Evolutionary conservation across 257 asterid species (phyloP).

Genomic region (Solanum corneliomulleri): DNA sequence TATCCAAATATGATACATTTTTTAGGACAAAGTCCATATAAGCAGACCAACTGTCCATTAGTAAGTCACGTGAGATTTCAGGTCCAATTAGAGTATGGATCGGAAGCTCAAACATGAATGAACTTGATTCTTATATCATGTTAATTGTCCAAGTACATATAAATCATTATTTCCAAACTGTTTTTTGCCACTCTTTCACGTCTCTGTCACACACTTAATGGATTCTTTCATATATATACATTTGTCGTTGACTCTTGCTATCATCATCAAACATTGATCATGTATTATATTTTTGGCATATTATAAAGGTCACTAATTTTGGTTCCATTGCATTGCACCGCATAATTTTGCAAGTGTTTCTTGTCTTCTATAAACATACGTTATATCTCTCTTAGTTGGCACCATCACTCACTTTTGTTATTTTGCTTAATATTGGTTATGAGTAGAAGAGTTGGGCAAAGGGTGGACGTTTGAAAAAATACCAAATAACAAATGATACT

Average conservation of each 20-base stretch:
- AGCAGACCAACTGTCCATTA: neutral
- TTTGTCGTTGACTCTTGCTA: neutral
- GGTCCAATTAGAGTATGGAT: neutral
- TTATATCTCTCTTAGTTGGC: neutral
- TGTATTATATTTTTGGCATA: neutral
- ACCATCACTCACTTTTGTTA: too few relatives aligned
- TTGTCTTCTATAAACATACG: neutral
- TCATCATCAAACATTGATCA: neutral
- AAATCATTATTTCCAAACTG: neutral
- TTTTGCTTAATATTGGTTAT: too few relatives aligned
- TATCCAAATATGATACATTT: neutral
- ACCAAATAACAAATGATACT: accelerated
- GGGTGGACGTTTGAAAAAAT: neutral
- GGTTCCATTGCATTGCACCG: neutral
- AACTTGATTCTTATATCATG: neutral
- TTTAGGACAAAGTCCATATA: neutral
- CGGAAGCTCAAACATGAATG: too few relatives aligned
- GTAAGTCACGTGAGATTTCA: neutral
- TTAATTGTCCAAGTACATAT: neutral
- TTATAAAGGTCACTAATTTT: neutral
- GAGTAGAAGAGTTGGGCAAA: neutral
- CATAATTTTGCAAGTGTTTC: neutral
- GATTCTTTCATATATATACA: neutral
- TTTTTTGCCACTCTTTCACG: neutral
- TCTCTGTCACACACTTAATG: neutral